Evolutionary conservation across 164 flowering plant genomes (phyloP).

Genomic region (Berberis vulgaris): DNA sequence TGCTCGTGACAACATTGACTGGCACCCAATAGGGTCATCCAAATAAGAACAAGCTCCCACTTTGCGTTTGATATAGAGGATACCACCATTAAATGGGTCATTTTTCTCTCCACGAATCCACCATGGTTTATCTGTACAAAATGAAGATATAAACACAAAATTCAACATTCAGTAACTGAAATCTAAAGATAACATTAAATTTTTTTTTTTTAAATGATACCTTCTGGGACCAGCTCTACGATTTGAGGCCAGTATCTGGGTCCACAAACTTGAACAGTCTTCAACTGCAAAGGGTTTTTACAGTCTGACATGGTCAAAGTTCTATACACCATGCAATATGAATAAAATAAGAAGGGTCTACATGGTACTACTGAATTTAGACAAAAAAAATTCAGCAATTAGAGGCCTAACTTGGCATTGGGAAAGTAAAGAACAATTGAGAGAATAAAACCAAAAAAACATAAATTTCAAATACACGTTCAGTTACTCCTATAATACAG

Average conservation of each 20-base stretch:
- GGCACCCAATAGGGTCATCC: conserved; percentile 94
- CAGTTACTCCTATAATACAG: no score
- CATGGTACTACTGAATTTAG: no score
- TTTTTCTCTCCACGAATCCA: conserved; percentile 58
- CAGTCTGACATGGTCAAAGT: no score
- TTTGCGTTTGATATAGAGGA: conserved; percentile 78
- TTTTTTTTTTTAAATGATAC: conserved; percentile 21
- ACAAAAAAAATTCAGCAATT: no score
- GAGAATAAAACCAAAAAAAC: no score
- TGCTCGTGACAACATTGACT: conserved; percentile 83
- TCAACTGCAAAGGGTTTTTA: conserved; percentile 44
- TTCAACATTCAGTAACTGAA: not conserved
- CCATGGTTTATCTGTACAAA: conserved; percentile 68
- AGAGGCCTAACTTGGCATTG: no score
- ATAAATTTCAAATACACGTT: no score
- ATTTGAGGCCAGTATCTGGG: conserved; percentile 95
- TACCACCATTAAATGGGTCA: conserved; percentile 82
- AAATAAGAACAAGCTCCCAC: conserved; percentile 94
- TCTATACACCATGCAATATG: no score
- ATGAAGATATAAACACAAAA: not conserved
- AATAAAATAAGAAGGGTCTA: no score
- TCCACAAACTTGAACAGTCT: conserved; percentile 77
- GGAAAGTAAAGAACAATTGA: no score
- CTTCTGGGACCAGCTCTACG: conserved; percentile 72
- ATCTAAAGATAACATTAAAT: not conserved